Evolutionary conservation across 2,329 filamentous ascomycete genomes (phyloP).

Genomic region (Grosmannia huntii): DNA sequence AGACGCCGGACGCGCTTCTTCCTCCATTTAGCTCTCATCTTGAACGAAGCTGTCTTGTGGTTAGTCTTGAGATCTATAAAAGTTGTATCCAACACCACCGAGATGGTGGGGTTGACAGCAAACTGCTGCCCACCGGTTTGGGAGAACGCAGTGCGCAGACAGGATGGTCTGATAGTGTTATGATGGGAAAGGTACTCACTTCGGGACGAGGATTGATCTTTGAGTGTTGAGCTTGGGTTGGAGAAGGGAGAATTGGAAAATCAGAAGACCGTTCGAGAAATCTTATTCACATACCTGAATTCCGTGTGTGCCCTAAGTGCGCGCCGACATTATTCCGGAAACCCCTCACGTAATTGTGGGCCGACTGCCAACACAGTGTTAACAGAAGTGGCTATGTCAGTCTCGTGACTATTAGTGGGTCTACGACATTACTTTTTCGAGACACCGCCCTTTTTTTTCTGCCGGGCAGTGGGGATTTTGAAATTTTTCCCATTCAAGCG

Average conservation of each 20-base stretch:
- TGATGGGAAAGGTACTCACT: conserved; percentile 10
- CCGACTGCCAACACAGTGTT: not conserved
- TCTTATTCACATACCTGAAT: conserved; percentile 4
- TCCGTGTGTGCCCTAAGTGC: conserved; percentile 13
- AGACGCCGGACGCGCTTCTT: conserved; percentile 99
- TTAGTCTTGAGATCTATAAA: not conserved
- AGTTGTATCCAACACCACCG: not conserved
- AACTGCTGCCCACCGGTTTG: not conserved
- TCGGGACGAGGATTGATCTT: conserved; percentile 30
- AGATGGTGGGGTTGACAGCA: not conserved
- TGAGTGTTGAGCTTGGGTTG: conserved; percentile 25
- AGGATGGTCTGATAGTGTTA: not conserved
- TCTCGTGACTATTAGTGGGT: not conserved
- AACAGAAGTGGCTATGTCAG: not conserved
- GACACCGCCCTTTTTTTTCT: conserved; percentile 8
- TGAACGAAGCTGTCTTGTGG: conserved; percentile 30
- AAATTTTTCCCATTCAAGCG: conserved; percentile 6
- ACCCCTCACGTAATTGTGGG: conserved; percentile 1
- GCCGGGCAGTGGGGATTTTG: conserved; percentile 5
- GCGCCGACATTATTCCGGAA: conserved; percentile 10
- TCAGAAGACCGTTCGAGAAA: conserved; percentile 2
- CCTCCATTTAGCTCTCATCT: conserved; percentile 96
- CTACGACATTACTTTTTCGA: no score
- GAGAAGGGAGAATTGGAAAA: conserved; percentile 6
- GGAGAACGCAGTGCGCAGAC: not conserved